These are phyloP conservation scores for Aquilaria sinensis DNA, from an alignment of 345 rosid species.

Conservation along the genomic window DNA sequence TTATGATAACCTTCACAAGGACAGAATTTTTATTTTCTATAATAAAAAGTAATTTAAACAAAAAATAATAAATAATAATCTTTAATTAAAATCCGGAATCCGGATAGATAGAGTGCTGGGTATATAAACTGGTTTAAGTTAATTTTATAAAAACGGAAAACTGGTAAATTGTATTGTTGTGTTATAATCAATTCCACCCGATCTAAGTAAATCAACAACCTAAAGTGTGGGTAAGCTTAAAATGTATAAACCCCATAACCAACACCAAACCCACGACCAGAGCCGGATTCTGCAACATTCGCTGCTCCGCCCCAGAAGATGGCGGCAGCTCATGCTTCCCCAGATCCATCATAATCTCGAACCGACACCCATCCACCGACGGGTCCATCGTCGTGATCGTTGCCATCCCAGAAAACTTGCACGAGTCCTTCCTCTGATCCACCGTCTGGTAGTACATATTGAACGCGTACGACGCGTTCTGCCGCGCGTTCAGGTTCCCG, in stretches of 20 bases:
- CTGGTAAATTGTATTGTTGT: no score
- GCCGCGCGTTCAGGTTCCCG: slow-evolving; percentile 27
- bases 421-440: slow-evolving; percentile 53
- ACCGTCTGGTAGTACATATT: slow-evolving; percentile 65
- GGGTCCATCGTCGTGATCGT: slow-evolving; percentile 44
- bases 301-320: slow-evolving; percentile 12
- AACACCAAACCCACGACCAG: slow-evolving; percentile 9
- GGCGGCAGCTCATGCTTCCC: slow-evolving; percentile 26
- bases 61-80: no score
- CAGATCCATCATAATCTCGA: slow-evolving; percentile 53
- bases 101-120: no score
- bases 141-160: no score
- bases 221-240: no score
- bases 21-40: no score
- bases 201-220: no score
- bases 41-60: no score
- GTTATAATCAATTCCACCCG: no score
- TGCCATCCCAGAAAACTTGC: slow-evolving; percentile 35
- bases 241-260: background rate
- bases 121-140: no score
- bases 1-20: no score
- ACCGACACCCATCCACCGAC: slow-evolving; percentile 44
- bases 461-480: slow-evolving; percentile 75
- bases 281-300: background rate
- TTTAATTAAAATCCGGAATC: no score